A percentile compares a stretch with the other conserved stretches of the same genome.
Conservation (phyloP, 495 filamentous ascomycete genomes). For the Xylaria intraflava region DNA sequence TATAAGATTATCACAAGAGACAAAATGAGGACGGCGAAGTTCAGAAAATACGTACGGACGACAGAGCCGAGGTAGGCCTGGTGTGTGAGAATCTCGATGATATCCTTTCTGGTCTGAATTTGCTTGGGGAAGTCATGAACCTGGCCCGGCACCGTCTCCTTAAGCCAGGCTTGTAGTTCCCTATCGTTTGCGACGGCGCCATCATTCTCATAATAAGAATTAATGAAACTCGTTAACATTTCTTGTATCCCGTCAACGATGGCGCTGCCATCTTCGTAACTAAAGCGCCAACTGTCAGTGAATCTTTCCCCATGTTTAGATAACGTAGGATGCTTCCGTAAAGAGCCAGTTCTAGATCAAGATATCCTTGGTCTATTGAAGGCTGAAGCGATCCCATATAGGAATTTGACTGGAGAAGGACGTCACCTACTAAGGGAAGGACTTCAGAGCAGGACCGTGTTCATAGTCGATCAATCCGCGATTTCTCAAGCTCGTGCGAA, state of each 20-base stretch:
- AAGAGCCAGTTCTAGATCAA: no score
- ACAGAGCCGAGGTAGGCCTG: constrained; percentile 10
- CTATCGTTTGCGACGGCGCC: constrained; percentile 18
- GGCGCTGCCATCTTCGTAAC: not conserved
- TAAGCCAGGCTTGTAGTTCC: constrained; percentile 32
- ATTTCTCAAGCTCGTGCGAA: constrained; percentile 19
- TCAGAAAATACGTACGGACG: constrained; percentile 10
- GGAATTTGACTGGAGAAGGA: no score
- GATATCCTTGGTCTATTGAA: constrained; percentile 9
- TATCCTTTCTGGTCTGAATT: constrained; percentile 10
- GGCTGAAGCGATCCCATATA: not conserved
- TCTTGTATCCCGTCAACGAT: constrained; percentile 17
- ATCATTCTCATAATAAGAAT: constrained; percentile 29
- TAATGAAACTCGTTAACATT: constrained; percentile 25
- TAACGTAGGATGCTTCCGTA: no score
- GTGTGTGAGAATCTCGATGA: constrained; percentile 32
- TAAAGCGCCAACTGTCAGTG: not conserved
- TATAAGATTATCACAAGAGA: not conserved
- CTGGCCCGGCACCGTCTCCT: constrained; percentile 11
- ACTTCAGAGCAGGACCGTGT: constrained; percentile 25
- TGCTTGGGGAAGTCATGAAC: constrained; percentile 21
- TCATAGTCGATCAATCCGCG: constrained; percentile 27
- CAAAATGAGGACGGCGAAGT: not conserved
- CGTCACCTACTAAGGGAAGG: constrained; percentile 31
- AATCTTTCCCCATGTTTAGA: no score